phyloP scores from a whole-genome alignment of 2,329 filamentous ascomycete genomes.

The Botrytis pseudocinerea region DNA sequence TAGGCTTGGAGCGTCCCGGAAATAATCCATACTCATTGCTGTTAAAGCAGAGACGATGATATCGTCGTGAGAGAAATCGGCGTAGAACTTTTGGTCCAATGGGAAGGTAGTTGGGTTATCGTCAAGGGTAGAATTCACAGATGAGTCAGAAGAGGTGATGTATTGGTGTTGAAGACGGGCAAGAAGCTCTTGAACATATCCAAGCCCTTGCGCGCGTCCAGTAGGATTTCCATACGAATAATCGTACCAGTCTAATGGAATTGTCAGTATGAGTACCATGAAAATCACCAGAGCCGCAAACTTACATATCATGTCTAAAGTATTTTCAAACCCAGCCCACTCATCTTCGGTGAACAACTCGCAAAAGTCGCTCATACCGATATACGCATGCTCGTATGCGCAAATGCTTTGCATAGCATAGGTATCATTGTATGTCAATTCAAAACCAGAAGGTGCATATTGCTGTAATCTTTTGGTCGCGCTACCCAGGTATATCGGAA shows the following conservation, averaged over 20 bases:
- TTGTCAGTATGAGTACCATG: background rate
- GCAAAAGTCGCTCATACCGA: conserved; percentile 54
- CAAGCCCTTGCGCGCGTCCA: conserved; percentile 79
- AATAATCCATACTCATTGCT: conserved; percentile 56
- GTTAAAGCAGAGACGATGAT: conserved; percentile 68
- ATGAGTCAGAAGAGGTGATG: conserved; percentile 69
- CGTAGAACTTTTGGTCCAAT: conserved; percentile 66
- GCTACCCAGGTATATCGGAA: conserved; percentile 47
- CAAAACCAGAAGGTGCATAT: conserved; percentile 50
- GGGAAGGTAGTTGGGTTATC: conserved; percentile 68
- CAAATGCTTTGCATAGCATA: conserved; percentile 55
- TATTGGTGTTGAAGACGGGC: conserved; percentile 69
- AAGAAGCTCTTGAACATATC: conserved; percentile 82
- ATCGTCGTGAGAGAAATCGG: conserved; percentile 90
- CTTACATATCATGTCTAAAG: conserved; percentile 54
- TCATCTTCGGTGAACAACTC: conserved; percentile 54
- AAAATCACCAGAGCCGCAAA: conserved; percentile 31
- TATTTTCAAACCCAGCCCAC: conserved; percentile 55
- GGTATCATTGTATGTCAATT: conserved; percentile 51
- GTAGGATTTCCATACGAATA: conserved; percentile 78
- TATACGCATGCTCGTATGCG: conserved; percentile 53
- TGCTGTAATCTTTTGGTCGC: conserved; percentile 50
- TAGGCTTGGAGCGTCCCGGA: conserved; percentile 49
- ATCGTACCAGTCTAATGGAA: conserved; percentile 56
- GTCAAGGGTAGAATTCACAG: conserved; percentile 74